These are phyloP conservation scores for Trichoderma koningii DNA, from an alignment of 2,329 filamentous ascomycete species.

Conservation along the genomic window DNA sequence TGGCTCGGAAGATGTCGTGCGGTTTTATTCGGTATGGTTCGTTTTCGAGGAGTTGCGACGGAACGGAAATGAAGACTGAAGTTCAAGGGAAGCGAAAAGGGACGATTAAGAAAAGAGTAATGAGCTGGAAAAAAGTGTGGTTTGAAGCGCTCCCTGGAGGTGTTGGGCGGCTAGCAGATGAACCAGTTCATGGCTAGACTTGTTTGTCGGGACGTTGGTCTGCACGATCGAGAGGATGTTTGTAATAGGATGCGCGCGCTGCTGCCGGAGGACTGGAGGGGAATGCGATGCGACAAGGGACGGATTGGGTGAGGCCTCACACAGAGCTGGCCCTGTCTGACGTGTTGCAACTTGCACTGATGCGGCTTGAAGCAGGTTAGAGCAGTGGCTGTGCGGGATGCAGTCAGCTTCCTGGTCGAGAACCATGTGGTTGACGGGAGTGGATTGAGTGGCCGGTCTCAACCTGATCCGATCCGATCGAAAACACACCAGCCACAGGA, in stretches of 20 bases:
- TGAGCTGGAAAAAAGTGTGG: not conserved
- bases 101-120: not conserved
- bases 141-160: not conserved
- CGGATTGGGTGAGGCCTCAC: slow-evolving; percentile 20
- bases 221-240: too few relatives aligned
- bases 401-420: slow-evolving; percentile 6
- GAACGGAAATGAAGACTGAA: not conserved
- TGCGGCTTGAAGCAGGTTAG: not conserved
- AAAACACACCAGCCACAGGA: not conserved
- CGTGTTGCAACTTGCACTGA: slow-evolving; percentile 9
- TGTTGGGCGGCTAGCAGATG: slow-evolving; percentile 22
- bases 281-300: not conserved
- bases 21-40: not conserved
- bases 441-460: too few relatives aligned
- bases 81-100: too few relatives aligned
- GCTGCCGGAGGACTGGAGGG: not conserved
- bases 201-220: not conserved
- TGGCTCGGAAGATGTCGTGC: not conserved
- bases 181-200: slow-evolving; percentile 26
- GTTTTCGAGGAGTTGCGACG: not conserved
- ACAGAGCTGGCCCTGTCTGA: slow-evolving; percentile 9
- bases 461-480: too few relatives aligned
- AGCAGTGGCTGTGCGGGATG: slow-evolving; percentile 22
- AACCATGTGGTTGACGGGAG: slow-evolving; percentile 2
- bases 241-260: too few relatives aligned